Evolutionary conservation across 1,284 basidiomycete genomes (phyloP), one percentile per base, ranked within the genome.

Genomic region (Anthracocystis setariae): DNA sequence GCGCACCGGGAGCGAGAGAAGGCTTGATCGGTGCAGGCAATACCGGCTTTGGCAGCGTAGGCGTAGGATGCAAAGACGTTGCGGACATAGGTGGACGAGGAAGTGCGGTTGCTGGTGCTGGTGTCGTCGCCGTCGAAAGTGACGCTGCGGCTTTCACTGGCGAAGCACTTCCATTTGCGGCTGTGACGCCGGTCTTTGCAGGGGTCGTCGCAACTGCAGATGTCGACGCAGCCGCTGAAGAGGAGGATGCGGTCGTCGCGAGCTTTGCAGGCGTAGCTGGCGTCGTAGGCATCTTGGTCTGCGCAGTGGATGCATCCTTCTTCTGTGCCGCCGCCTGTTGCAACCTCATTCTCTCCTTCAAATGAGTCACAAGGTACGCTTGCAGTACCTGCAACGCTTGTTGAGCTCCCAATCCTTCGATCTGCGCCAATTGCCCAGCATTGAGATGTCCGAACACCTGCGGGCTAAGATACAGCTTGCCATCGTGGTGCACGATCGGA

Each of bases 401-500:
- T 80, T 91, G 89, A 1, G 92, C 91, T 3, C 92, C 92, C 77
- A 93, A 87, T 39, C 87, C 87, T 82, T 93, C 91, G 42, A 94
- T 85, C 54, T 91, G 89, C 55, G 86, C 87, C 46, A 95, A 84
- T 82, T 91, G 90, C 59, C 90, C 89, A 32, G 87, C 85, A 1
- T 89, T 89, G 10, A 95, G 87, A 65, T 90, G 89, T 7, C 90
- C 88, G 81, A 95, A 95, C 39, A 95, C 90, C 24, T 87, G 86
- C 2, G 93, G 93, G 76, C 91, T 91, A 35, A 95, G 87, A 70
- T 92, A 89, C 25, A 95, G 88, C 48, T 88, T 90, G 61, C 91
- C 90, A 73, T 92, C 90, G 74, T 94, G 92, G 24, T 94, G 85
- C 25, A 92, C 89, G 84, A 95, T 93, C 23, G 85, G 92, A 74